These are phyloP conservation scores for Penicillium janthinellum DNA, from an alignment of 2,329 filamentous ascomycete genomes.

Conservation along the genomic window DNA sequence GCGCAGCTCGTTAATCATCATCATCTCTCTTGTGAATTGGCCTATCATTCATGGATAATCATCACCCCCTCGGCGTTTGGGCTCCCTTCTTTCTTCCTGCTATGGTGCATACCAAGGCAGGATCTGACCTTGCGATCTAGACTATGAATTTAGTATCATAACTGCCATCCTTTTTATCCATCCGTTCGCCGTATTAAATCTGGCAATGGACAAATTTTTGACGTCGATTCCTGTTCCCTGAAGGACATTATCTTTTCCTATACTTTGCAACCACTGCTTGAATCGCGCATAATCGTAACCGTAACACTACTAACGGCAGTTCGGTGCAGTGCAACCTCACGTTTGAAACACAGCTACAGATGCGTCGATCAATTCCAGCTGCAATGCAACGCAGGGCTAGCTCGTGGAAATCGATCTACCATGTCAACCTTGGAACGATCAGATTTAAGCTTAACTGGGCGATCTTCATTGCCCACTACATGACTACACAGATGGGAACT, in stretches of 20 bases:
- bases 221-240: not conserved
- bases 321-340: not conserved
- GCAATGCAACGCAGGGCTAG: not conserved
- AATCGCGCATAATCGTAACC: not conserved
- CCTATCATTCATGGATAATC: conserved; percentile 16
- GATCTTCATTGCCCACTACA: not conserved
- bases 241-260: not conserved
- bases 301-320: too few relatives aligned
- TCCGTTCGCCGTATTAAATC: not conserved
- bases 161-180: conserved; percentile 4
- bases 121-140: conserved; percentile 16
- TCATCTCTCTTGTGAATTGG: conserved; percentile 6
- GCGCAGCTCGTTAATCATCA: conserved; percentile 25
- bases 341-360: not conserved
- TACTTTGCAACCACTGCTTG: too few relatives aligned
- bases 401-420: not conserved
- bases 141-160: conserved; percentile 22
- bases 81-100: conserved; percentile 10
- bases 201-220: not conserved
- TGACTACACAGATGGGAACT: not conserved
- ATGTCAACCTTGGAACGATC: not conserved
- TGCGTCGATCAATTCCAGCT: not conserved
- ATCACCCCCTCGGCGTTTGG: conserved; percentile 28
- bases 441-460: conserved; percentile 2
- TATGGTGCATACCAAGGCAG: not conserved